Percentiles rank a stretch among this genome's conserved stretches.
phyloP scores from a whole-genome alignment of 179 eudicot genomes.

The Carnegiea gigantea region DNA sequence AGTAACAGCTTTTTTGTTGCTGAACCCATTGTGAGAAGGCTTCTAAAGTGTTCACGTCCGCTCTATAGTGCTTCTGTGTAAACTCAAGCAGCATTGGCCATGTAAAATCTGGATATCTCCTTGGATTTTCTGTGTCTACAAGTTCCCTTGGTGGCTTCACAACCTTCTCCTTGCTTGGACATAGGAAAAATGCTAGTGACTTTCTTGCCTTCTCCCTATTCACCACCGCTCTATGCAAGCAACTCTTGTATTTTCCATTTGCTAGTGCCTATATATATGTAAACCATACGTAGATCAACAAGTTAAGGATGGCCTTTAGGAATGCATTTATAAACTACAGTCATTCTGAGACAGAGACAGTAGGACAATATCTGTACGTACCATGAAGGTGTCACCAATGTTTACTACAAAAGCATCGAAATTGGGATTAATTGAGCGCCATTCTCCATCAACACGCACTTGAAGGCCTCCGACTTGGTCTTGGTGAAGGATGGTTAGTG shows the following conservation, averaged over 20 bases:
- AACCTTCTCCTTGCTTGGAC: slow-evolving; percentile 46
- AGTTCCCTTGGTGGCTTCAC: slow-evolving; percentile 50
- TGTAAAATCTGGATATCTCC: slow-evolving; percentile 55
- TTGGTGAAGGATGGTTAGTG: slow-evolving; percentile 57
- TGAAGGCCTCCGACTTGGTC: slow-evolving; percentile 59
- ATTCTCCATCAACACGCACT: slow-evolving; percentile 51
- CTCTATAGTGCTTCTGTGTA: slow-evolving; percentile 56
- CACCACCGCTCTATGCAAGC: slow-evolving; percentile 61
- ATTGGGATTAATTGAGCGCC: slow-evolving; percentile 47
- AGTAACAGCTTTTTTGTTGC: slow-evolving; percentile 12
- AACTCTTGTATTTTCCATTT: slow-evolving; percentile 58
- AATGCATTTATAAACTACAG: neutral
- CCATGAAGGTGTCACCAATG: slow-evolving; percentile 77
- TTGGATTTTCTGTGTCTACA: slow-evolving; percentile 40
- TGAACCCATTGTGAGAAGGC: slow-evolving; percentile 48
- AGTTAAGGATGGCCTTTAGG: neutral
- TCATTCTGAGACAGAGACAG: neutral
- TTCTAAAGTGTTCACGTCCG: slow-evolving; percentile 53
- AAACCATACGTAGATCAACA: neutral
- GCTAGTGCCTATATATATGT: slow-evolving; percentile 41
- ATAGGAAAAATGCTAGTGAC: slow-evolving; percentile 53
- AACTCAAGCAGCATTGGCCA: slow-evolving; percentile 54
- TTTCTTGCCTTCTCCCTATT: slow-evolving; percentile 45
- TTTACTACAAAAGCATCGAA: slow-evolving; percentile 54
- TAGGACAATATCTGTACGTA: slow-evolving; percentile 3